Conservation (phyloP, 148 eudicot species). For the Cornus suecica region DNA sequence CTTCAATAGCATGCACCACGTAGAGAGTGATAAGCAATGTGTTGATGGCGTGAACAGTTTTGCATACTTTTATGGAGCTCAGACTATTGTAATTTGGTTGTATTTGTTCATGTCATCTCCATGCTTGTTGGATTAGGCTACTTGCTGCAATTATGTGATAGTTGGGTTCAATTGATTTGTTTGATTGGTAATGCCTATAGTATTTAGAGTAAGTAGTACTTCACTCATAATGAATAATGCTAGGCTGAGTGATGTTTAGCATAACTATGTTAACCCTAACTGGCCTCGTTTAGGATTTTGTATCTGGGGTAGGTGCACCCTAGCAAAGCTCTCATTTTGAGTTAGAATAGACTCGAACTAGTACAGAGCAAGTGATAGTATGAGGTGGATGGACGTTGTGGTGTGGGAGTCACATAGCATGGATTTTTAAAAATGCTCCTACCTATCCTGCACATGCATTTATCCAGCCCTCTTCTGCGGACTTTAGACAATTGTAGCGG, state of each 20-base stretch:
- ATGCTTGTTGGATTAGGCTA: neutral
- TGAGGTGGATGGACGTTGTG: constrained; percentile 1
- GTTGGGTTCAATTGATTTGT: neutral
- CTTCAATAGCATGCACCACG: too few species aligned
- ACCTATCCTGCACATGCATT: too few species aligned
- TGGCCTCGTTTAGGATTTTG: too few species aligned
- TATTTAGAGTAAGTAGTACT: neutral
- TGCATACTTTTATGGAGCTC: too few species aligned
- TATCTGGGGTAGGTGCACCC: neutral
- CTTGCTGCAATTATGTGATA: neutral
- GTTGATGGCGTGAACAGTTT: too few species aligned
- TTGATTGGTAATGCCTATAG: neutral
- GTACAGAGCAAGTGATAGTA: neutral
- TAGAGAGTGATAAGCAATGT: too few species aligned
- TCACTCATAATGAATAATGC: neutral
- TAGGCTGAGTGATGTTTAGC: neutral
- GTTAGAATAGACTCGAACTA: neutral
- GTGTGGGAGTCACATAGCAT: neutral
- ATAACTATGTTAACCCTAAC: neutral
- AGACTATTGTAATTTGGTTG: too few species aligned
- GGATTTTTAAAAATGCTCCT: too few species aligned
- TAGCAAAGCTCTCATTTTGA: neutral
- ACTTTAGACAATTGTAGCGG: too few species aligned
- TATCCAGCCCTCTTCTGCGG: too few species aligned
- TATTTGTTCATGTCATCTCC: neutral